A percentile compares a stretch with the other conserved stretches of the same genome.
These are phyloP conservation scores for Mycena metata DNA, from an alignment of 768 basidiomycete genomes.

Conservation along the genomic window DNA sequence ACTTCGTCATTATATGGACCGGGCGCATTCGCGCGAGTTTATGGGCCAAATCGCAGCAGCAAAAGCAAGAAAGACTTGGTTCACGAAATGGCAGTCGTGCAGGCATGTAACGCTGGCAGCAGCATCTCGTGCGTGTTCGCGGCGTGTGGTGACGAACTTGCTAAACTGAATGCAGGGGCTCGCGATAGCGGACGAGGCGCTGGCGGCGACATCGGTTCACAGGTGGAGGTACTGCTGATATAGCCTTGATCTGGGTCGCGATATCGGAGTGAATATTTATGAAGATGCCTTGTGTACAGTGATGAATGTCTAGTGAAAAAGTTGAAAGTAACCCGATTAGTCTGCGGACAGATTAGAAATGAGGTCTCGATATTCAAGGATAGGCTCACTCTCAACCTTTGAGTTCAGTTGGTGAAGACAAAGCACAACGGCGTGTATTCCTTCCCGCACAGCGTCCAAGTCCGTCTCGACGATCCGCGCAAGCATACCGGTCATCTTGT, in stretches of 20 bases:
- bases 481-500: slow-evolving; percentile 67
- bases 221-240: slow-evolving; percentile 88
- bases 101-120: slow-evolving; percentile 83
- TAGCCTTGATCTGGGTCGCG: slow-evolving; percentile 56
- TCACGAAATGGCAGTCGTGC: slow-evolving; percentile 82
- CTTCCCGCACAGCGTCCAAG: slow-evolving; percentile 58
- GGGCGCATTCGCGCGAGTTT: slow-evolving; percentile 70
- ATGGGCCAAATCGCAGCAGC: slow-evolving; percentile 54
- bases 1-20: slow-evolving; percentile 85
- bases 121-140: slow-evolving; percentile 71
- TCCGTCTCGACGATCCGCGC: slow-evolving; percentile 60
- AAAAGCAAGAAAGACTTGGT: slow-evolving; percentile 43
- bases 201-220: slow-evolving; percentile 86
- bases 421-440: slow-evolving; percentile 58
- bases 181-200: slow-evolving; percentile 86
- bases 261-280: background rate
- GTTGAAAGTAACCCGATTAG: background rate
- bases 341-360: slow-evolving; percentile 1
- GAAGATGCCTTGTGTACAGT: background rate
- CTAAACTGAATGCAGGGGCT: slow-evolving; percentile 65
- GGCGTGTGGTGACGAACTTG: no score
- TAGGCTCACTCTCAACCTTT: slow-evolving; percentile 26
- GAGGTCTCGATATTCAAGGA: background rate
- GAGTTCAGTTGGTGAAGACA: slow-evolving; percentile 51
- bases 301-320: background rate